phyloP scores from a whole-genome alignment of 2,329 filamentous ascomycete genomes.

The Bisporella sp. region DNA sequence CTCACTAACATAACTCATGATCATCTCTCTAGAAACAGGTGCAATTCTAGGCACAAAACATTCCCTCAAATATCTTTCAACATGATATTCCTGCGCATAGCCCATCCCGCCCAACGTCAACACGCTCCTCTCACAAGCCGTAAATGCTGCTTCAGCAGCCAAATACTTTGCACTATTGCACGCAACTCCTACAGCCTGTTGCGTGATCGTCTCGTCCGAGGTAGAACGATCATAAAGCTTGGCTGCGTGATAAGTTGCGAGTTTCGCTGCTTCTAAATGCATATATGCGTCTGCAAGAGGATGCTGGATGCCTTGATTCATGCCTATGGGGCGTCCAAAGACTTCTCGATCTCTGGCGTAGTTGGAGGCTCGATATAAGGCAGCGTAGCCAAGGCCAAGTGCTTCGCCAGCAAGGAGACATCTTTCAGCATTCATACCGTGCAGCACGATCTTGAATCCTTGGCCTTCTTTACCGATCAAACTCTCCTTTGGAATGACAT shows the following conservation, averaged over 20 bases:
- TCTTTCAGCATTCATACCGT: slow-evolving; percentile 75
- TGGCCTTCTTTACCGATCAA: slow-evolving; percentile 67
- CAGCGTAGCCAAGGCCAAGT: slow-evolving; percentile 71
- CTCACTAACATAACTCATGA: slow-evolving; percentile 65
- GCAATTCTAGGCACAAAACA: slow-evolving; percentile 58
- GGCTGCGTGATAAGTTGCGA: slow-evolving; percentile 60
- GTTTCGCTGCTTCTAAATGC: slow-evolving; percentile 56
- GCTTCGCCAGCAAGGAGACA: slow-evolving; percentile 74
- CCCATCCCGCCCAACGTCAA: slow-evolving; percentile 58
- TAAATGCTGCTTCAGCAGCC: slow-evolving; percentile 57
- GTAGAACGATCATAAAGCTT: slow-evolving; percentile 50
- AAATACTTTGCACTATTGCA: slow-evolving; percentile 67
- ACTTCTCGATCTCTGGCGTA: slow-evolving; percentile 63
- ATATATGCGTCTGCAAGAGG: slow-evolving; percentile 60
- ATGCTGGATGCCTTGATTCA: slow-evolving; percentile 60
- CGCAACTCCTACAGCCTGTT: slow-evolving; percentile 53
- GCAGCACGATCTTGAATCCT: slow-evolving; percentile 73
- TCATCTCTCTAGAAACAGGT: slow-evolving; percentile 65
- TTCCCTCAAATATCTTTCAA: slow-evolving; percentile 59
- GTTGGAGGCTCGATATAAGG: slow-evolving; percentile 50
- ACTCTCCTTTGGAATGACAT: slow-evolving; percentile 54
- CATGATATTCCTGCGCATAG: slow-evolving; percentile 58
- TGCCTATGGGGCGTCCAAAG: slow-evolving; percentile 57
- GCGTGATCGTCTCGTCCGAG: slow-evolving; percentile 43
- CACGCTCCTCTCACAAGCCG: slow-evolving; percentile 54